phyloP scores from a whole-genome alignment of 257 asterid genomes.

The Petrea volubilis region DNA sequence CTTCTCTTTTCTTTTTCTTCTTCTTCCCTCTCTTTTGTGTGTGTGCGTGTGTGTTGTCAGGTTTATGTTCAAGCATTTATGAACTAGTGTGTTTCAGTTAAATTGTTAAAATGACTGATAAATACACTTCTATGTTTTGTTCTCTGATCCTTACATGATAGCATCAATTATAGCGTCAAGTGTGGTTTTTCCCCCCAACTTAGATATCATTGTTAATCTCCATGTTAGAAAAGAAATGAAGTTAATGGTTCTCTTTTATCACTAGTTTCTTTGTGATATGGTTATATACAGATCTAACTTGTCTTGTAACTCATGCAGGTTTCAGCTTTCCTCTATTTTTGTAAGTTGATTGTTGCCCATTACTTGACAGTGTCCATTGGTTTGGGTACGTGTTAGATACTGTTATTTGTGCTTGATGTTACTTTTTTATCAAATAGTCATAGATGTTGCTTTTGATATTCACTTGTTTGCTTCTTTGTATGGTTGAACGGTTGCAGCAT shows the following conservation, averaged over 20 bases:
- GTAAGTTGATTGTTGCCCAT: conserved; percentile 59
- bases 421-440: neutral
- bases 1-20: no score
- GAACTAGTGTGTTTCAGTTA: neutral
- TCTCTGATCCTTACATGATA: neutral
- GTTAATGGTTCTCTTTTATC: neutral
- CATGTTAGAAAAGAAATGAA: neutral
- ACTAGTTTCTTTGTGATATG: neutral
- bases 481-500: conserved; percentile 50
- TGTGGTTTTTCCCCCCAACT: neutral
- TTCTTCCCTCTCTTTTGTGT: no score
- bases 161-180: neutral
- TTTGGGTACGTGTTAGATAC: conserved; percentile 51
- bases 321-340: conserved; percentile 48
- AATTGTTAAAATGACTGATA: neutral
- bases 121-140: neutral
- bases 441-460: neutral
- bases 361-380: conserved; percentile 57
- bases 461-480: conserved; percentile 3
- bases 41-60: no score
- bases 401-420: neutral
- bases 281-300: conserved; percentile 12
- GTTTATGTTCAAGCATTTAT: neutral
- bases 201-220: neutral
- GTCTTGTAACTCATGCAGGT: conserved; percentile 47